Evolutionary conservation across 306 rosid genomes (phyloP).

Genomic region (Cyclanthera cordifolia): DNA sequence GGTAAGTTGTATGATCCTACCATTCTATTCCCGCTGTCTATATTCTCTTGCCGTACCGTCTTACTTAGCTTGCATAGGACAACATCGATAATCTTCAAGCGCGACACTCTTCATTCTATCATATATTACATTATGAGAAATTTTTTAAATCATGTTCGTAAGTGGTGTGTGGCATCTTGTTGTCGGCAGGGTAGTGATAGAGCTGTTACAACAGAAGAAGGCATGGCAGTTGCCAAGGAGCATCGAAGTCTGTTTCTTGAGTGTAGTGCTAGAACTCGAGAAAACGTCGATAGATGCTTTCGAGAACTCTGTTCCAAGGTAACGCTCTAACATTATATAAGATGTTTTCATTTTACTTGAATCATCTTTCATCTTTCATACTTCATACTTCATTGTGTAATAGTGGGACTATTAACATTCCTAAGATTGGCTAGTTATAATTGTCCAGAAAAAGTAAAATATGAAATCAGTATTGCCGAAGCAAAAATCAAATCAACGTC

Average conservation of each 20-base stretch:
- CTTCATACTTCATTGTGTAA: background rate
- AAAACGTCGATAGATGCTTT: conserved; percentile 57
- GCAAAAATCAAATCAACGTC: too few species aligned
- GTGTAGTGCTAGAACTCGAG: conserved; percentile 58
- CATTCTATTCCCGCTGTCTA: conserved; percentile 1
- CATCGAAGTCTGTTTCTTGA: conserved; percentile 53
- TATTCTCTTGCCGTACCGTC: background rate
- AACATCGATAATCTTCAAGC: background rate
- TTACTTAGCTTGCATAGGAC: background rate
- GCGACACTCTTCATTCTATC: background rate
- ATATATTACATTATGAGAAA: background rate
- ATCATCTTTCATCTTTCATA: too few species aligned
- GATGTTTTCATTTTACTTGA: background rate
- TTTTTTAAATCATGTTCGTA: background rate
- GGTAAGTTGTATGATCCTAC: conserved; percentile 28
- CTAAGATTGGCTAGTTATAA: background rate
- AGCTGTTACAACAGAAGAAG: conserved; percentile 55
- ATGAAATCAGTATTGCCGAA: too few species aligned
- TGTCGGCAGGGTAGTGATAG: conserved; percentile 43
- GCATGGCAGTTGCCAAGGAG: conserved; percentile 53
- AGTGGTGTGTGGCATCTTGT: background rate
- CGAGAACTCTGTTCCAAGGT: conserved; percentile 51
- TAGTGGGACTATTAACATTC: background rate
- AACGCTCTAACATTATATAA: background rate
- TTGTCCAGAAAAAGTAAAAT: background rate